A percentile compares a stretch with the other conserved stretches of the same genome.
phyloP scores from a whole-genome alignment of 305 asterid species.

The Solanum chacoense region DNA sequence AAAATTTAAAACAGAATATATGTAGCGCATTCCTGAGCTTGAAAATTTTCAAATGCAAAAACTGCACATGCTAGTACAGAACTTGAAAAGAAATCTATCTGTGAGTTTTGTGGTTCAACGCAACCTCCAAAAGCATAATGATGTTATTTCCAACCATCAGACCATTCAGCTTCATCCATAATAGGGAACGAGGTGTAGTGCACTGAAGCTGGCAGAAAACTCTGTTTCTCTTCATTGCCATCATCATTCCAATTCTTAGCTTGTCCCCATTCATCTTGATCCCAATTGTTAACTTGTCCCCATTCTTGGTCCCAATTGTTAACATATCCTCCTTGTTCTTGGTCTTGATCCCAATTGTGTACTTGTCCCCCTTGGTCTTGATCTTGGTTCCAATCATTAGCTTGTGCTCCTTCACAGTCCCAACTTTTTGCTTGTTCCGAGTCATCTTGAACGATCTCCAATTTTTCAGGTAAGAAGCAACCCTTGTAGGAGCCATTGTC shows the following conservation, averaged over 20 bases:
- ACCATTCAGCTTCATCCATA: constrained; percentile 26
- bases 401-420: too few relatives aligned
- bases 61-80: neutral
- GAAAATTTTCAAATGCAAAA: neutral
- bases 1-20: neutral
- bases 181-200: neutral
- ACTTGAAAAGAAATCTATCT: neutral
- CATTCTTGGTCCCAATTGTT: too few relatives aligned
- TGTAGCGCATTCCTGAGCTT: neutral
- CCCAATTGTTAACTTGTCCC: too few relatives aligned
- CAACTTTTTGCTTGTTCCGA: neutral
- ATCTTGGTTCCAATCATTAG: too few relatives aligned
- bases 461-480: constrained; percentile 64
- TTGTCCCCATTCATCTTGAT: too few relatives aligned
- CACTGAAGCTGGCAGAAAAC: too few relatives aligned
- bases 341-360: too few relatives aligned
- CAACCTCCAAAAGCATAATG: neutral
- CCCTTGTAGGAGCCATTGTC: constrained; percentile 71
- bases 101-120: neutral
- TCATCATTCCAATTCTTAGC: neutral
- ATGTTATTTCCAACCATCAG: constrained; percentile 25
- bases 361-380: too few relatives aligned
- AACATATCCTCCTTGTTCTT: too few relatives aligned
- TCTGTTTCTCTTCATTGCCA: too few relatives aligned
- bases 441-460: constrained; percentile 19